phyloP scores from a whole-genome alignment of 345 rosid species.

The Citrus medica region DNA sequence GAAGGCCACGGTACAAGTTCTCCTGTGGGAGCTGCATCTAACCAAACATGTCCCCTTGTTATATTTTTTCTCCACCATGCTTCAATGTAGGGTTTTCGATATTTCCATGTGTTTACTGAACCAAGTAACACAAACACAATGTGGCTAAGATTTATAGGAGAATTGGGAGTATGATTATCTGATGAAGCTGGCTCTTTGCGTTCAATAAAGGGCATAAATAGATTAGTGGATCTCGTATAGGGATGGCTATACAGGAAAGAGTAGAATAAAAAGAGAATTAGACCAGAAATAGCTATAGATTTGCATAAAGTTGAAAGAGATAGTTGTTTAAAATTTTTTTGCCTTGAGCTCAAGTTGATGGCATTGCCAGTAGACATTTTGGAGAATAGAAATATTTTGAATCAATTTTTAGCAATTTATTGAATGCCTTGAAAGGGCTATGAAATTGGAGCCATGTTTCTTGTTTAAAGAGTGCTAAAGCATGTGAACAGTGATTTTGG shows the following conservation, averaged over 20 bases:
- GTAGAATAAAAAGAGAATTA: conserved; percentile 22
- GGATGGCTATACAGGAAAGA: conserved; percentile 3
- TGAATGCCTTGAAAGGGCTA: too few species aligned
- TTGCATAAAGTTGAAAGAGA: conserved; percentile 17
- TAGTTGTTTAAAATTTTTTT: conserved; percentile 1
- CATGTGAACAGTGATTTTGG: too few species aligned
- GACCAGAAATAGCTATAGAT: conserved; percentile 18
- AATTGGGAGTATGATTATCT: background rate
- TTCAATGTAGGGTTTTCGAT: conserved; percentile 42
- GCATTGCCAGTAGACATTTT: background rate
- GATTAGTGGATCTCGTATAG: background rate
- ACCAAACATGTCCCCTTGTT: conserved; percentile 52
- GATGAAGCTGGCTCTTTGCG: background rate
- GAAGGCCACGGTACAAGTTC: conserved; percentile 51
- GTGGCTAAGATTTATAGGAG: conserved; percentile 44
- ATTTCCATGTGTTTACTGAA: conserved; percentile 38
- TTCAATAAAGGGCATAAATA: background rate
- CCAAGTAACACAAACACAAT: conserved; percentile 41
- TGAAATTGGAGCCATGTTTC: too few species aligned
- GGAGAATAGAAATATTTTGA: background rate
- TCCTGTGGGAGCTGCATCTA: conserved; percentile 39
- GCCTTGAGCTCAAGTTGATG: background rate
- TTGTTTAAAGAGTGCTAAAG: too few species aligned
- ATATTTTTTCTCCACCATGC: conserved; percentile 68
- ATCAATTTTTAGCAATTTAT: too few species aligned